Evolutionary conservation across 352 stramenopile genomes (phyloP), one percentile per base, ranked within the genome.

Genomic region (Blastocystis sp.): DNA sequence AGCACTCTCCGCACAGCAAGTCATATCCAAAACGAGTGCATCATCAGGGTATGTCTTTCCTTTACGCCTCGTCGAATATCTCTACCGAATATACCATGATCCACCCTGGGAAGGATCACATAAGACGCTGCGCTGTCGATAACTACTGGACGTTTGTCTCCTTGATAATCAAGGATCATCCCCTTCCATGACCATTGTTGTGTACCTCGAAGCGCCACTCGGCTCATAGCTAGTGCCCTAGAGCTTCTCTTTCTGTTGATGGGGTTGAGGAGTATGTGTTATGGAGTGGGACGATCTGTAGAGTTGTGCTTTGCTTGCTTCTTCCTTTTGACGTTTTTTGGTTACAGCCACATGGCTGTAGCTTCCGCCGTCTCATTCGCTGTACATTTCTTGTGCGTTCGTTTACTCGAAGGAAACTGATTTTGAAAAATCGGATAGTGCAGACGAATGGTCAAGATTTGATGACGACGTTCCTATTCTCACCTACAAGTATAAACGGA

Each of bases 301-400:
- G 69, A 40, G 32, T 44, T 81, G 46, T 46, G 61, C 11, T 61
- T 81, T 51, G 34, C 63, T 27, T 81, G 69, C 24, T n/a, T 21
- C 18, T 63, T 81, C 27, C 69, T 81, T 49, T 64, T 81, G 34
- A 27, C 42, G 18, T 44, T 44, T 63, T 32, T 81, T 11, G 61
- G 69, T 81, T 16, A 64, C 8, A 44, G 69, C 11, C 14, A 44
- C 14, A 42, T 81, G 1, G 69, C 48, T 14, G 69, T 81, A 44
- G 69, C 69, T 16, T 21, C 46, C 24, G 69, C 69, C 7, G 69
- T 81, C 40, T 81, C 69, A 44, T 81, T 81, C 63, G 36, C 69
- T 65, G 69, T 81, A 81, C 14, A 48, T 9, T 18, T 51, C 44
- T 16, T 29, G 8, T 61, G 1, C 27, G 18, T 48, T 6, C 18